A percentile compares a stretch with the other conserved stretches of the same genome.
Conservation (phyloP, 139 green algal species). For the Closterium sp. region DNA sequence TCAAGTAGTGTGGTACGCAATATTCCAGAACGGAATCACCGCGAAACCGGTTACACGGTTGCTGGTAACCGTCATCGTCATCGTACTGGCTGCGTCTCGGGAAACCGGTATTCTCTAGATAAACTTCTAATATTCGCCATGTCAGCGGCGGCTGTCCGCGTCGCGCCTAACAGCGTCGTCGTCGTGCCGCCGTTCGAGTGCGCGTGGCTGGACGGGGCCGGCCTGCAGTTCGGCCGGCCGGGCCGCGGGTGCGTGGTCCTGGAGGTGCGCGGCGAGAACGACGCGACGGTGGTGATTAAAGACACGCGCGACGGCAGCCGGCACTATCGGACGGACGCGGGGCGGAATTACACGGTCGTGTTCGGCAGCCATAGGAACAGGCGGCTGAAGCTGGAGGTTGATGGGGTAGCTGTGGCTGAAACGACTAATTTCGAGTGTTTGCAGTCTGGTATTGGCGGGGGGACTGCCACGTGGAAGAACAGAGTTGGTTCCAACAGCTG, state of each 20-base stretch:
- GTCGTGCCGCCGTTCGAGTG: conserved; percentile 45
- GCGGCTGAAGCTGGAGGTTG: conserved; percentile 38
- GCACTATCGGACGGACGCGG: conserved; percentile 34
- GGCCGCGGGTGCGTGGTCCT: conserved; percentile 40
- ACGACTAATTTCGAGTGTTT: background rate
- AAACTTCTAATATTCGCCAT: background rate
- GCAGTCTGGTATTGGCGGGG: background rate
- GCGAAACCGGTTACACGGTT: background rate
- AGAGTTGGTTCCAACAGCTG: background rate
- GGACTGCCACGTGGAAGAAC: background rate
- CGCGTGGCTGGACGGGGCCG: conserved; percentile 37
- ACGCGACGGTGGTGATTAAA: conserved; percentile 48
- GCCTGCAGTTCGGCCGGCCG: conserved; percentile 25
- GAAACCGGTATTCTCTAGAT: background rate
- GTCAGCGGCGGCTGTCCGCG: background rate
- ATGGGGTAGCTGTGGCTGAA: conserved; percentile 32
- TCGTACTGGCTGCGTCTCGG: background rate
- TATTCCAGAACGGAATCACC: background rate
- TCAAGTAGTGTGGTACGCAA: background rate
- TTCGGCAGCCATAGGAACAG: conserved; percentile 45
- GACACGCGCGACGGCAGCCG: background rate
- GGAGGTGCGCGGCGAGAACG: conserved; percentile 36
- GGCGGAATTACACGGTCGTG: conserved; percentile 40
- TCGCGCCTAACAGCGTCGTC: conserved; percentile 35
- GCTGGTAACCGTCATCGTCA: background rate